Percentiles rank a stretch among this genome's conserved stretches.
These are phyloP conservation scores for Botrytis tulipae DNA, from an alignment of 2,329 filamentous ascomycete species.

Conservation along the genomic window DNA sequence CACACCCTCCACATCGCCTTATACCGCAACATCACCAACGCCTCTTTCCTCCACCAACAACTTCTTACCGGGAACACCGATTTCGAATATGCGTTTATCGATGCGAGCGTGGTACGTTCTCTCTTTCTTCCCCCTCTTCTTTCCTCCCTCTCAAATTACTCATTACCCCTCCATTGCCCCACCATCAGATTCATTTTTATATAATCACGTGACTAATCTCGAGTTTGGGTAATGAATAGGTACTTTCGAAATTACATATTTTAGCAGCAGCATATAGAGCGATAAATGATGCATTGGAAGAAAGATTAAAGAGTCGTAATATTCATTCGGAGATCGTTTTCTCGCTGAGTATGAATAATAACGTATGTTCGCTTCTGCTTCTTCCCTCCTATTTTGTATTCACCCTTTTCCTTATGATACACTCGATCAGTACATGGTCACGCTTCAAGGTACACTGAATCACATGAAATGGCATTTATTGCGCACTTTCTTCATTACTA, in stretches of 20 bases:
- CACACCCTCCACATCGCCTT: constrained; percentile 71
- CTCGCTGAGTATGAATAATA: constrained; percentile 54
- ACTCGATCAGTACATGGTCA: background rate
- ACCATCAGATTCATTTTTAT: background rate
- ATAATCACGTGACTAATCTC: constrained; percentile 21
- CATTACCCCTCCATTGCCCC: background rate
- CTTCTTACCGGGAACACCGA: constrained; percentile 78
- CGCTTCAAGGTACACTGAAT: background rate
- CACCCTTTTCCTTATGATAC: background rate
- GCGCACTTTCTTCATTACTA: background rate
- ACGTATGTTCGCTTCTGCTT: constrained; percentile 40
- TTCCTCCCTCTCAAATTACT: background rate
- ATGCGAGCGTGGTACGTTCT: constrained; percentile 69
- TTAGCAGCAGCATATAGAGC: constrained; percentile 51
- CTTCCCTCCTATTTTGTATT: constrained; percentile 9
- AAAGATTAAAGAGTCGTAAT: constrained; percentile 49
- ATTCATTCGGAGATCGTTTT: constrained; percentile 58
- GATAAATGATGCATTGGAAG: constrained; percentile 46
- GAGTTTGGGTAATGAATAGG: constrained; percentile 34
- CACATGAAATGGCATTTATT: background rate
- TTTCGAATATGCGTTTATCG: constrained; percentile 92
- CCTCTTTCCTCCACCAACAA: constrained; percentile 74
- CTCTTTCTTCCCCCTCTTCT: background rate
- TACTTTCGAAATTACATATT: constrained; percentile 49
- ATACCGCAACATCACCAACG: constrained; percentile 75